phyloP scores from a whole-genome alignment of 208 protist genomes.

The Trypanosoma platydactyli region DNA sequence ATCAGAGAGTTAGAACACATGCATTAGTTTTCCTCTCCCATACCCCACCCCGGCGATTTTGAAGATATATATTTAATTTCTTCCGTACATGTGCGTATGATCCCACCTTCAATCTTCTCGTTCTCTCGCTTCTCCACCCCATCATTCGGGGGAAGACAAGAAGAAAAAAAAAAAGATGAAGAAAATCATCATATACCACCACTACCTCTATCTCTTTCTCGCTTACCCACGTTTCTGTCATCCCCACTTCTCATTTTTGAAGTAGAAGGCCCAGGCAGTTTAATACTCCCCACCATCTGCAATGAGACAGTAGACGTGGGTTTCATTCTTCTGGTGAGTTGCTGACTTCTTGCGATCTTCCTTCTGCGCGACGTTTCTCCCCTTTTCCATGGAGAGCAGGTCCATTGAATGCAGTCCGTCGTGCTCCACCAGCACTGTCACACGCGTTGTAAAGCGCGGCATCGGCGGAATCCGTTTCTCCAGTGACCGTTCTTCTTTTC shows the following conservation, averaged over 20 bases:
- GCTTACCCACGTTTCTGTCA: not conserved
- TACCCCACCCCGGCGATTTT: no score
- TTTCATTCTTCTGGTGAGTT: slow-evolving; percentile 10
- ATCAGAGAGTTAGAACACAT: no score
- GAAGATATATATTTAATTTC: no score
- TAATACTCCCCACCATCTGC: slow-evolving; percentile 68
- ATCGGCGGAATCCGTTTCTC: slow-evolving; percentile 47
- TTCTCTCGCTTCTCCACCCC: no score
- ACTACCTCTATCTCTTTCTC: not conserved
- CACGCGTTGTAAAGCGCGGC: slow-evolving; percentile 73
- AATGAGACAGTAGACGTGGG: slow-evolving; percentile 74
- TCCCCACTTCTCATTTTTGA: not conserved
- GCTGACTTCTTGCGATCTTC: slow-evolving; percentile 1
- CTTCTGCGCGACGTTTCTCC: slow-evolving; percentile 29
- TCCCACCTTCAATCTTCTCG: no score
- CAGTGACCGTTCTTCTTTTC: slow-evolving; percentile 27
- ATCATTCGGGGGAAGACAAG: not conserved
- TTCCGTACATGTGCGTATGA: no score
- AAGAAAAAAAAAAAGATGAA: not conserved
- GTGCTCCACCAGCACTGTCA: slow-evolving; percentile 82
- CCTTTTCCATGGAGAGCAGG: slow-evolving; percentile 66
- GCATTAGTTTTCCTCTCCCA: no score
- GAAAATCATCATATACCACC: not conserved
- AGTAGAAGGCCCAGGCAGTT: not conserved
- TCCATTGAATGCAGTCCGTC: slow-evolving; percentile 62